A percentile compares a stretch with the other conserved stretches of the same genome.
Evolutionary conservation across 2,329 filamentous ascomycete species (phyloP).

Genomic region (Botrytis sinoallii): DNA sequence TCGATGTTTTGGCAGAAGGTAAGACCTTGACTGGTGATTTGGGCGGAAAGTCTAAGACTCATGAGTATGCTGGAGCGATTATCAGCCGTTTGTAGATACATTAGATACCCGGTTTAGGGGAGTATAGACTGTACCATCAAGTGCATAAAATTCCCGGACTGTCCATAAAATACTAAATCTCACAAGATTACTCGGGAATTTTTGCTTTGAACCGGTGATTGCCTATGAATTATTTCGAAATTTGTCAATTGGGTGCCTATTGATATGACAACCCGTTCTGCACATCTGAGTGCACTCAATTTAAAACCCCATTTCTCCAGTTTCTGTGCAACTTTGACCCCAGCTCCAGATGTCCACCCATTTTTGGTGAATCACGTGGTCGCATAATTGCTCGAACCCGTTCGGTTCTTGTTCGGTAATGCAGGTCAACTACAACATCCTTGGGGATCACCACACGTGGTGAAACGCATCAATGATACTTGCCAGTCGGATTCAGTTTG

Average conservation of each 20-base stretch:
- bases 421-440: constrained; percentile 1
- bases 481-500: neutral
- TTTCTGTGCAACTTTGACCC: neutral
- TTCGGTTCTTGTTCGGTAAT: neutral
- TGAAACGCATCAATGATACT: constrained; percentile 10
- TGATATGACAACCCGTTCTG: neutral
- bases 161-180: constrained; percentile 27
- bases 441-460: constrained; percentile 9
- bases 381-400: neutral
- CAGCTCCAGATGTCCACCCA: neutral
- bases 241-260: neutral
- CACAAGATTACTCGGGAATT: constrained; percentile 21
- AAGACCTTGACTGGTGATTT: constrained; percentile 95
- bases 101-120: constrained; percentile 30
- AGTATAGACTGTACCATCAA: constrained; percentile 37
- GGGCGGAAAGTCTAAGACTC: constrained; percentile 92
- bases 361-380: constrained; percentile 3
- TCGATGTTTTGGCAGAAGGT: constrained; percentile 92
- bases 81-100: constrained; percentile 51
- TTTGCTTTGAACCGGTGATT: neutral
- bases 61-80: constrained; percentile 90
- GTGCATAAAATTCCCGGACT: constrained; percentile 9
- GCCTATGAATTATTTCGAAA: neutral
- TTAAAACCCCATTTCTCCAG: neutral
- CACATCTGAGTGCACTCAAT: neutral